Base-by-base conservation (phyloP, 179 eudicot species). In the Drosera spatulata region DNA sequence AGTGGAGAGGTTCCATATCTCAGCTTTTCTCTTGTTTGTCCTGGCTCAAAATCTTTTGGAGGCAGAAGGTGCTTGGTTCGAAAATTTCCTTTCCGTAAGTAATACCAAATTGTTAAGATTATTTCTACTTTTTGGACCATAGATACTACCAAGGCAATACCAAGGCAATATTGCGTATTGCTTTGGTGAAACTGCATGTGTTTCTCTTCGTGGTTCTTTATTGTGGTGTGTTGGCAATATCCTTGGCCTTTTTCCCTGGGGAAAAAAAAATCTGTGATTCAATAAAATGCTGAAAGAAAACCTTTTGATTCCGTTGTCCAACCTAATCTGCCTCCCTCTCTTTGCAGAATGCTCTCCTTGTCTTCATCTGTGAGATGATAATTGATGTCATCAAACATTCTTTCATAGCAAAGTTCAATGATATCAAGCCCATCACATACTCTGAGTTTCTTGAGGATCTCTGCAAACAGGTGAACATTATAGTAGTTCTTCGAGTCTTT, bases 381-480 rank as follows among this genome's bases (percentile, higher is more conserved):
- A 78, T 93, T 77, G 99, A 93, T 73, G 70, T 93, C 61, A 81
- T 89, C 63, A 93, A 93, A 60, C 99, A 89, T 79, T 93, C 93
- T 48, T 93, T 93, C 67, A 75, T 93, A 63, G 95, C 99, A 43
- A 93, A 91, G 71, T 91, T 91, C 76, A 91, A 91, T 40, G 86
- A 82, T 78, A 73, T 88, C 66, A 91, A 91, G 76, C 99, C 99
- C 60, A 75, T 82, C 60, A 69, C 81, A 22, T 89, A 79, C 80
- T 93, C 99, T 45, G 99, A 93, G 69, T 93, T 82, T 76, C 91
- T 93, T 55, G 99, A 93, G 81, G 99, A 88, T 65, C 96, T 93
- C 37, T 93, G 95, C 79, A 93, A 85, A 71, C 99, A 93, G 99
- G 99, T 88, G 82, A 64, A 15, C 40, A 48, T 50, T 38, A 54